Evolutionary conservation across 2,329 filamentous ascomycete genomes (phyloP).

Genomic region (Mycosphaerella sp.): DNA sequence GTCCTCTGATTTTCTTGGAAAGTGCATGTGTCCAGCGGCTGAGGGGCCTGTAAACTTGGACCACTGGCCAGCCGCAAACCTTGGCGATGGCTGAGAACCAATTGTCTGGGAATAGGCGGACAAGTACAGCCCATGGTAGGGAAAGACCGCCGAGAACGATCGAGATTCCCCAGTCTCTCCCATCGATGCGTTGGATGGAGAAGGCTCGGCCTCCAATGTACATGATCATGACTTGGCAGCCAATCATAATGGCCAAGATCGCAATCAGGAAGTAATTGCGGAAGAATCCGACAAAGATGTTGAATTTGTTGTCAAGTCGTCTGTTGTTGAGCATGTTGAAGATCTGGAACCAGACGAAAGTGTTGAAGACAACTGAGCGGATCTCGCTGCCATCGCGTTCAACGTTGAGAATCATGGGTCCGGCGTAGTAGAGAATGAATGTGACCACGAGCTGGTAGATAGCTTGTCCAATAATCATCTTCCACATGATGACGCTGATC

Average conservation of each 20-base stretch:
- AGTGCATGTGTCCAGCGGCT: constrained; percentile 19
- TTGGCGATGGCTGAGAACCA: constrained; percentile 46
- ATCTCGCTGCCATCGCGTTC: constrained; percentile 48
- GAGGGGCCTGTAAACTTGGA: constrained; percentile 18
- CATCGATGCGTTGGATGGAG: constrained; percentile 62
- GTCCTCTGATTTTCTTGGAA: constrained; percentile 11
- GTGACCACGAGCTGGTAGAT: constrained; percentile 77
- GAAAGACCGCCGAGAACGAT: constrained; percentile 75
- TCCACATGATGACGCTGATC: constrained; percentile 93
- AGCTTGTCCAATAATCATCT: constrained; percentile 94
- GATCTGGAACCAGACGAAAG: constrained; percentile 99
- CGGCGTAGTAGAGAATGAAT: constrained; percentile 76
- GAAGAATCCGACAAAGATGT: constrained; percentile 83
- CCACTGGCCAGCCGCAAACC: constrained; percentile 33
- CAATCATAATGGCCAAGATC: constrained; percentile 82
- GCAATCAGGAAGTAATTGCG: constrained; percentile 82
- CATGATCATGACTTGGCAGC: constrained; percentile 82
- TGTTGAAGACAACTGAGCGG: constrained; percentile 87
- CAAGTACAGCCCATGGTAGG: constrained; percentile 71
- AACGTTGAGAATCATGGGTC: constrained; percentile 55
- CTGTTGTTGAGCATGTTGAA: constrained; percentile 98
- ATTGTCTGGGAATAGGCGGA: constrained; percentile 76
- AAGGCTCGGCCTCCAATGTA: constrained; percentile 72
- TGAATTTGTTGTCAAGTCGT: constrained; percentile 88
- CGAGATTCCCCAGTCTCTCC: constrained; percentile 77